Base-by-base conservation (phyloP, 768 basidiomycete genomes). In the Russula sp. region DNA sequence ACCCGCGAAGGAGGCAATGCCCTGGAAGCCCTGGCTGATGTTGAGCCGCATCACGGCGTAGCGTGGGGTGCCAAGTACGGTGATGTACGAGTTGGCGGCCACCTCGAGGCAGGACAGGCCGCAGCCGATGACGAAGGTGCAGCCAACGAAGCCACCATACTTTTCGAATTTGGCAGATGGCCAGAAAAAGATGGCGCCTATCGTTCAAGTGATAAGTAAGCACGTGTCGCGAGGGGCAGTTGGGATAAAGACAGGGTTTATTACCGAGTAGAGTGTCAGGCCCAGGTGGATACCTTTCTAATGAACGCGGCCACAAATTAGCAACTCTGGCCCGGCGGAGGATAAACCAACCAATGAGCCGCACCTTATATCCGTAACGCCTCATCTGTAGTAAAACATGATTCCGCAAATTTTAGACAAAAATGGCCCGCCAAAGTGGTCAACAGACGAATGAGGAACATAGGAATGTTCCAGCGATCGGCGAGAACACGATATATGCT, bases 21-120 rank as follows among this genome's bases (percentile, higher is more conserved):
- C 89, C 69, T 89, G 87, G 76, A 87, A 89, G 4, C 86, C 86
- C 74, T 91, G 89, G 64, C 86, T 87, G 72, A 90, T 87, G 72
- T 89, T 89, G 56, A 91, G 78, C 34, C 88, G 80, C 68, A 86
- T 84, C 14, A 87, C 86, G 54, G 88, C 88, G 71, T 85, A 85
- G 68, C 84, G 83, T 32, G 84, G 84, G 3, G 82, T 76, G 48
- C 86, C 86, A 52, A 88, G 75, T 40, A 88, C 84, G 18, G 87
- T 74, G 65, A 89, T 86, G 73, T 90, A 89, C n/a, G 87, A 87
- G 74, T 91, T 91, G 48, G 88, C 89, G 1, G 88, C 84, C 18
- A 88, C 86, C 73, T 87, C 85, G 49, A 88, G 76, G 35, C 83
- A 81, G 9, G 82, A 77, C 7, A 90, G 78, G 45, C 89, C 89